Conservation (phyloP, 139 green algal species). For the Marvania coccoides region DNA sequence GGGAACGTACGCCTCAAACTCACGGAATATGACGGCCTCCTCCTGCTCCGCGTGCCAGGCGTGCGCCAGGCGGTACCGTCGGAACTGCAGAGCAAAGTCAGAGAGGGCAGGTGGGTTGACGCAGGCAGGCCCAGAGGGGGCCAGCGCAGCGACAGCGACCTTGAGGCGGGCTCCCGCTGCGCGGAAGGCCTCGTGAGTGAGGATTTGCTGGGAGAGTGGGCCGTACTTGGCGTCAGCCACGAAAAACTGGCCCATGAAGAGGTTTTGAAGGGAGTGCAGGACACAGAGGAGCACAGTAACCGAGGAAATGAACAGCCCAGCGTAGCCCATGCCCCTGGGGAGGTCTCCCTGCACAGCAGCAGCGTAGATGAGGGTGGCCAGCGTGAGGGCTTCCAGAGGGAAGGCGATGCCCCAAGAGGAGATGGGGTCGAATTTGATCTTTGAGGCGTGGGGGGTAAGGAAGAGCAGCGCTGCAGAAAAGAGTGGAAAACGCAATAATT, state of each 20-base stretch:
- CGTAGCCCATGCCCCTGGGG: conserved; percentile 18
- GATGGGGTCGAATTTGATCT: conserved; percentile 9
- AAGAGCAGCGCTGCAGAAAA: conserved; percentile 1
- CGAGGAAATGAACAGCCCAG: conserved; percentile 8
- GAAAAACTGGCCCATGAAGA: conserved; percentile 5
- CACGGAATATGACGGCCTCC: conserved; percentile 3
- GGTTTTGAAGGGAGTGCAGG: conserved; percentile 1
- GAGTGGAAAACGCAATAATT: no score
- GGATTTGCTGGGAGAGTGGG: conserved; percentile 14
- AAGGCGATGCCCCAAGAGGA: conserved; percentile 21
- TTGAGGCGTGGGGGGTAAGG: conserved; percentile 3
- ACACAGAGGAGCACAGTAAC: not conserved
- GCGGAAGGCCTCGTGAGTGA: conserved; percentile 16
- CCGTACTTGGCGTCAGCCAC: conserved; percentile 43
- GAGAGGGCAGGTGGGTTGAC: not conserved
- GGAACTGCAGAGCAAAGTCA: conserved; percentile 15
- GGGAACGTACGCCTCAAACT: not conserved
- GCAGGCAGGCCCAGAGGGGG: not conserved
- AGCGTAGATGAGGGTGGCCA: conserved; percentile 25
- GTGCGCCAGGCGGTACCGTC: conserved; percentile 3
- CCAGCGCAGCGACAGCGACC: conserved; percentile 1
- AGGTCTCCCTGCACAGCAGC: conserved; percentile 5
- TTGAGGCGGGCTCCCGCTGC: not conserved
- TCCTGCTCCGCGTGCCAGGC: conserved; percentile 13
- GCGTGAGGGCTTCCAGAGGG: conserved; percentile 26